These are phyloP conservation scores for Fraxinus excelsior DNA, from an alignment of 257 asterid species.

Conservation along the genomic window DNA sequence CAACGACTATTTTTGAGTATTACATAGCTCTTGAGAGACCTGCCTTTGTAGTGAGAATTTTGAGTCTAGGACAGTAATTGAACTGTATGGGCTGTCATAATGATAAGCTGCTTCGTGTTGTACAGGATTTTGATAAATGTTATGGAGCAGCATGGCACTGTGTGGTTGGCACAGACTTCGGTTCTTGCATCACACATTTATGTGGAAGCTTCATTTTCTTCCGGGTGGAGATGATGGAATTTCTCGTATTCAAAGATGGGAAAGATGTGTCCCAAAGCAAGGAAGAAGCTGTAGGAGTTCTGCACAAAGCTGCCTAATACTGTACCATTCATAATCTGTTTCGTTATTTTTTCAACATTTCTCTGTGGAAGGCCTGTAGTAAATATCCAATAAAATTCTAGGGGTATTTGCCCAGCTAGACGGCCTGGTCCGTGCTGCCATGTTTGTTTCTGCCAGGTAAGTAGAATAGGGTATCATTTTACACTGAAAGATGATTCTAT, in stretches of 20 bases:
- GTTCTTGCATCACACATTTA: slow-evolving; percentile 32
- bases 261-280: slow-evolving; percentile 19
- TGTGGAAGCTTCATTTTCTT: slow-evolving; percentile 33
- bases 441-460: not conserved
- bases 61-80: not conserved
- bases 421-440: not conserved
- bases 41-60: too few relatives aligned
- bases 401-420: not conserved
- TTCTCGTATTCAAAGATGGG: slow-evolving; percentile 35
- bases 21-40: not conserved
- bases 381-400: not conserved
- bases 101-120: slow-evolving; percentile 3
- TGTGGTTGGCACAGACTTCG: slow-evolving; percentile 37
- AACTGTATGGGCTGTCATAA: not conserved
- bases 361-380: not conserved
- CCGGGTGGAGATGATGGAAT: slow-evolving; percentile 32
- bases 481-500: too few relatives aligned
- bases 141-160: slow-evolving; percentile 34
- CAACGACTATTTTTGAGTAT: not conserved
- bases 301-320: slow-evolving; percentile 5
- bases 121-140: slow-evolving; percentile 26
- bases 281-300: slow-evolving; percentile 29
- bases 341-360: too few relatives aligned
- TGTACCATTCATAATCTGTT: not conserved
- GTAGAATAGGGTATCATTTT: too few relatives aligned